A percentile compares a stretch with the other conserved stretches of the same genome.
Evolutionary conservation across 1,284 basidiomycete species (phyloP).

Genomic region (Microstroma glucosiphilum): DNA sequence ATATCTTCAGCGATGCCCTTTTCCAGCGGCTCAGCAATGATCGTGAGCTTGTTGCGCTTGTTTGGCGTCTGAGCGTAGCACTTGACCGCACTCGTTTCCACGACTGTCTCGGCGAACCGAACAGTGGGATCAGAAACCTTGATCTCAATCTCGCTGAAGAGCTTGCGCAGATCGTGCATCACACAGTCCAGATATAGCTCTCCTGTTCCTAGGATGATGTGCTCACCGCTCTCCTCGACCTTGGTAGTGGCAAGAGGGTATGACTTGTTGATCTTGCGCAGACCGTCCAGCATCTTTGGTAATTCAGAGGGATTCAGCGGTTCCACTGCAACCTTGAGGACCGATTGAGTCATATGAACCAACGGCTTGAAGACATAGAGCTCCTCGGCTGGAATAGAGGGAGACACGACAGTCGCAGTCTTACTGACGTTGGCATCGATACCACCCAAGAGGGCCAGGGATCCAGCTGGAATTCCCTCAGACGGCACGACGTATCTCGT

Average conservation of each 20-base stretch:
- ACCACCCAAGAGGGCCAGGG: constrained; percentile 83
- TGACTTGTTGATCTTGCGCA: constrained; percentile 94
- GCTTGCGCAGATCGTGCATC: constrained; percentile 83
- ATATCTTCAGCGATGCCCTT: constrained; percentile 49
- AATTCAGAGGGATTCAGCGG: constrained; percentile 94
- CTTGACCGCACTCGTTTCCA: constrained; percentile 95
- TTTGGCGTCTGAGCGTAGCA: constrained; percentile 98
- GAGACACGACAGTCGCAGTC: constrained; percentile 69
- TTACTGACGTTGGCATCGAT: constrained; percentile 91
- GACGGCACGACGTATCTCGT: constrained; percentile 86
- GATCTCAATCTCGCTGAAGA: constrained; percentile 98
- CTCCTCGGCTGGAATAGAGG: constrained; percentile 58
- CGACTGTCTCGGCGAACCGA: constrained; percentile 95
- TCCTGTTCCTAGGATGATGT: constrained; percentile 92
- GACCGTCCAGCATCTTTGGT: constrained; percentile 94
- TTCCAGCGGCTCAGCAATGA: constrained; percentile 47
- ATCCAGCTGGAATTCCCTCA: constrained; percentile 82
- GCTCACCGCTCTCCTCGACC: constrained; percentile 97
- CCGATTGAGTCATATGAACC: constrained; percentile 90
- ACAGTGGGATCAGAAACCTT: constrained; percentile 98
- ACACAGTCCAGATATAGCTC: constrained; percentile 95
- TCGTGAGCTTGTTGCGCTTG: constrained; percentile 46
- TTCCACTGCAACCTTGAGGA: constrained; percentile 98
- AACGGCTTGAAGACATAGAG: constrained; percentile 90
- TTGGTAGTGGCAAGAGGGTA: constrained; percentile 91